Base-by-base conservation (phyloP, 2,329 filamentous ascomycete species). In the Teratosphaeria pseudoeucalypti region DNA sequence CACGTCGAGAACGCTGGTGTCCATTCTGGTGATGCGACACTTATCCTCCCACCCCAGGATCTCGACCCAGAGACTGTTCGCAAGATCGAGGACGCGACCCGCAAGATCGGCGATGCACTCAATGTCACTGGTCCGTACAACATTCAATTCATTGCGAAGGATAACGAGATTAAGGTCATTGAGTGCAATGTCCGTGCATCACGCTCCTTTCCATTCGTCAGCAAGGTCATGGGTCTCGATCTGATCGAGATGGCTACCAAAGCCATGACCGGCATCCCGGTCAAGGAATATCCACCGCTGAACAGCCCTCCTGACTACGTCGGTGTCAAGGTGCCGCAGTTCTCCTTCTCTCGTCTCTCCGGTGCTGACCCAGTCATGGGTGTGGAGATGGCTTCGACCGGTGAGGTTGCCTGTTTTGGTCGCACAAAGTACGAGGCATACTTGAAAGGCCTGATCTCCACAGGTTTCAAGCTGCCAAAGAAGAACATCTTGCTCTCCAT, bases 101-200 rank as follows among this genome's bases (percentile, higher is more conserved):
- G 87, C 66, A 97, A 97, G 82, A 97, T 99, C 68, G 94, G 88
- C 66, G 86, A 88, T 63, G 92, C 94, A 16, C 82, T 97, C 61
- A 96, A 97, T 73, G 88, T 99, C 59, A 97, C 94, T 49, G 94
- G 94, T 56, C 94, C 94, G 26, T 96, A 88, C 83, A 99, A 99
- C 77, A 99, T 99, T 64, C 94, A 99, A 74, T 97, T 99, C 79
- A 99, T 99, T 70, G 94, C 94, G 69, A 97, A 97, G 79, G 92
- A 97, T 74, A 97, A 97, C 73, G 92, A 97, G 66, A 97, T 99
- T 81, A 97, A 97, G 81, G 94, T 99, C 66, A 99, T 99, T 65
- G 94, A 99, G 78, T 97, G 94, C 77, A 99, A 99, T 70, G 94
- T 97, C 62, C 87, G 94, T 64, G 94, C 94, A 16, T 96, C 94